Conservation (phyloP, 345 rosid genomes). For the Corchorus capsularis region DNA sequence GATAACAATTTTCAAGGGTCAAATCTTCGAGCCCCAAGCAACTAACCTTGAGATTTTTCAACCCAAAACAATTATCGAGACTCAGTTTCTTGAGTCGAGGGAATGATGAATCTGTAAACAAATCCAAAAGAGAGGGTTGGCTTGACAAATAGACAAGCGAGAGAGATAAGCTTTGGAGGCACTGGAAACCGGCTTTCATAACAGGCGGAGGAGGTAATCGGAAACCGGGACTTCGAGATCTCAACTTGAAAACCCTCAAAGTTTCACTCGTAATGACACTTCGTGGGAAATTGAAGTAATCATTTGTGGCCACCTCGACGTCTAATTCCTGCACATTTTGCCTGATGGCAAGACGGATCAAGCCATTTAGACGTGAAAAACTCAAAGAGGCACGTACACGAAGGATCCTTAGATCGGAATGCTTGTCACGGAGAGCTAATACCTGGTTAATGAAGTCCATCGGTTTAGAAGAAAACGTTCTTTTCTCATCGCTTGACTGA, state of each 20-base stretch:
- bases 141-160: slow-evolving; percentile 48
- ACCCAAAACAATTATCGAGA: slow-evolving; percentile 55
- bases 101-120: slow-evolving; percentile 68
- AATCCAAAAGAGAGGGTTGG: slow-evolving; percentile 55
- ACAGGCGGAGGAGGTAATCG: slow-evolving; percentile 64
- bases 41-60: slow-evolving; percentile 56
- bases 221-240: slow-evolving; percentile 68
- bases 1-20: slow-evolving; percentile 51
- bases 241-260: slow-evolving; percentile 51
- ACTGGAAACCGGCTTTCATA: slow-evolving; percentile 55
- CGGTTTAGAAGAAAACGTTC: slow-evolving; percentile 14
- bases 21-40: slow-evolving; percentile 61
- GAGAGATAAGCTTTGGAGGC: slow-evolving; percentile 52
- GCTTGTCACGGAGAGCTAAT: slow-evolving; percentile 48
- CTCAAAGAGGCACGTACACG: slow-evolving; percentile 59
- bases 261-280: slow-evolving; percentile 55
- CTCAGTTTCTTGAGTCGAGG: slow-evolving; percentile 54
- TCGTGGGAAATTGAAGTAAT: slow-evolving; percentile 77
- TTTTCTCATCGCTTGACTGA: background rate
- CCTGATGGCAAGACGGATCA: slow-evolving; percentile 73
- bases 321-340: slow-evolving; percentile 70
- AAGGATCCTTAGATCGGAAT: slow-evolving; percentile 57
- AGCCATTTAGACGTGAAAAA: slow-evolving; percentile 57
- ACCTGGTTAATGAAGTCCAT: slow-evolving; percentile 47
- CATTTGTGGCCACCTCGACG: slow-evolving; percentile 72